A percentile compares a stretch with the other conserved stretches of the same genome.
These are phyloP conservation scores for Phytophthora quininea DNA, from an alignment of 352 stramenopile species.

Conservation along the genomic window DNA sequence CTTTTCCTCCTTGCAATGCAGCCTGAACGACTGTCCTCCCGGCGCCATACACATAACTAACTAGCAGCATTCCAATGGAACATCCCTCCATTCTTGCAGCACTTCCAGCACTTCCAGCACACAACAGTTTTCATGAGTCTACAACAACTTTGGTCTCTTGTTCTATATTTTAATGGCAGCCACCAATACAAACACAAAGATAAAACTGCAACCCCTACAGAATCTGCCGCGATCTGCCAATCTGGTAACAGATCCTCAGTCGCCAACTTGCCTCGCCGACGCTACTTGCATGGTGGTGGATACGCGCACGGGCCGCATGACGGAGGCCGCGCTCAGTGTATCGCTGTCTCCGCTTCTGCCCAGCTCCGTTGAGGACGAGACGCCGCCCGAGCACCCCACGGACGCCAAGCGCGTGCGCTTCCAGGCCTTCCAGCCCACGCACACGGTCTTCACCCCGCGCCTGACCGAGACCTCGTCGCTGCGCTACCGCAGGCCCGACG, in stretches of 20 bases:
- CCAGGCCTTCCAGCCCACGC: conserved; percentile 81
- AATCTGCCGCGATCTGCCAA: background rate
- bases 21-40: too few relatives aligned
- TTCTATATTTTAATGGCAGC: background rate
- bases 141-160: background rate
- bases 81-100: too few relatives aligned
- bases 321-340: conserved; percentile 66
- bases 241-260: too few relatives aligned
- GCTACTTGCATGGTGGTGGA: conserved; percentile 49
- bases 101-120: background rate
- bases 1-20: too few relatives aligned
- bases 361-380: conserved; percentile 78
- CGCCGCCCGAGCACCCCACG: conserved; percentile 6
- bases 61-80: too few relatives aligned
- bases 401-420: conserved; percentile 72
- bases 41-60: too few relatives aligned
- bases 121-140: background rate
- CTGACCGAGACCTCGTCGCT: conserved; percentile 71
- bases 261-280: too few relatives aligned
- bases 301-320: conserved; percentile 35
- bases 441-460: conserved; percentile 85
- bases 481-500: conserved; percentile 82
- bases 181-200: background rate
- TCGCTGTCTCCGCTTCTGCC: conserved; percentile 80
- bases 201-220: background rate